Percentiles rank a stretch among this genome's conserved stretches.
Evolutionary conservation across 768 basidiomycete genomes (phyloP).

Genomic region (Fibroporia radiculosa): DNA sequence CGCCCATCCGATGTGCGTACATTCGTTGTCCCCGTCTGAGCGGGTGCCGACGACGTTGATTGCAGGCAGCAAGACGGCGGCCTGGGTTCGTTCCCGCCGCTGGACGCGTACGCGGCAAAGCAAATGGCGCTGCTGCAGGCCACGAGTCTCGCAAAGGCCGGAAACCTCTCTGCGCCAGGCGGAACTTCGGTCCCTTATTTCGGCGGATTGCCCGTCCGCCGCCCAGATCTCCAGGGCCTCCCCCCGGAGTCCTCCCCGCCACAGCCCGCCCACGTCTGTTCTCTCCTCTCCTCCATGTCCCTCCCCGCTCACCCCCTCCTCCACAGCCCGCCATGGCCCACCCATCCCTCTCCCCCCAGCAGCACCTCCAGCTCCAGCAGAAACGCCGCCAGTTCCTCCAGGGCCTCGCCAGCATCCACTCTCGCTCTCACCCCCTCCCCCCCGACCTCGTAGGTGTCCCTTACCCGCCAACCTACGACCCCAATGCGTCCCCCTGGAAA

Average conservation of each 20-base stretch:
- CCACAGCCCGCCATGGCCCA: constrained; percentile 23
- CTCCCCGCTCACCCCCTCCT: constrained; percentile 23
- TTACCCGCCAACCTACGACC: constrained; percentile 53
- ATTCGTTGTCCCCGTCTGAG: background rate
- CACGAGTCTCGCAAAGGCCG: constrained; percentile 51
- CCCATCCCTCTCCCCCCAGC: constrained; percentile 31
- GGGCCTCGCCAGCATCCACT: constrained; percentile 51
- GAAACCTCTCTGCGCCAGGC: constrained; percentile 39
- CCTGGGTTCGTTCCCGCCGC: background rate
- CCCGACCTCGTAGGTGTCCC: constrained; percentile 62
- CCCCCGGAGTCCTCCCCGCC: constrained; percentile 38
- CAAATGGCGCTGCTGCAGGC: constrained; percentile 76
- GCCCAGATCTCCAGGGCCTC: constrained; percentile 18
- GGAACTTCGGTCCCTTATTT: constrained; percentile 61
- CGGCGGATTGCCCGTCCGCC: constrained; percentile 39
- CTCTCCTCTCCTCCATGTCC: constrained; percentile 1
- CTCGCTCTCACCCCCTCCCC: constrained; percentile 58
- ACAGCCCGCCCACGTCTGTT: constrained; percentile 28
- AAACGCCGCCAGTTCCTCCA: constrained; percentile 54
- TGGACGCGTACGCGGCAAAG: constrained; percentile 66
- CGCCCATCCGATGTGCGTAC: constrained; percentile 2
- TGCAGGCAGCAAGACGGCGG: background rate
- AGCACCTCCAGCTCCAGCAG: constrained; percentile 33
- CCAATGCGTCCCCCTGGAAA: constrained; percentile 54
- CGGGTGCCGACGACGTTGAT: background rate